A percentile compares a stretch with the other conserved stretches of the same genome.
These are phyloP conservation scores for Termitomyces sp. DNA, from an alignment of 768 basidiomycete species.

Conservation along the genomic window DNA sequence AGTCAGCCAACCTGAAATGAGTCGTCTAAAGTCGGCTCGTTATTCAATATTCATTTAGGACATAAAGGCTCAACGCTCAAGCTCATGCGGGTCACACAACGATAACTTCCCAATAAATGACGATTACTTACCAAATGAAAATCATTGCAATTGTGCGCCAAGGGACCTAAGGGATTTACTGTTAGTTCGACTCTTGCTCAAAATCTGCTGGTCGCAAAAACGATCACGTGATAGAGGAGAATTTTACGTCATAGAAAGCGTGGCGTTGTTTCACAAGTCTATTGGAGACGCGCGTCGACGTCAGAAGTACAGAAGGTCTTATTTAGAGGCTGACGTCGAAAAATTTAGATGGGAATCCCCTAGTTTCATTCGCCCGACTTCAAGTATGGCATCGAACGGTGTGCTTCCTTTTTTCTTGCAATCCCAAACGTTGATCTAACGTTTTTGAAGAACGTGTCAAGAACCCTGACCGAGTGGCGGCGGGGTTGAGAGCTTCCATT, in stretches of 20 bases:
- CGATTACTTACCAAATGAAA: not conserved
- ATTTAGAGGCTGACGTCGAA: slow-evolving; percentile 1
- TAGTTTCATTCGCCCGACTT: not conserved
- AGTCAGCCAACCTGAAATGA: not conserved
- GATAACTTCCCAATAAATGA: not conserved
- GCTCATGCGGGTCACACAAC: not conserved
- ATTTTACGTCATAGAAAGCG: not conserved
- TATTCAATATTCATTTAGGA: not conserved
- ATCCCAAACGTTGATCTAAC: not conserved
- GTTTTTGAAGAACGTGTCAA: slow-evolving; percentile 19
- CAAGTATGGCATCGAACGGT: slow-evolving; percentile 6
- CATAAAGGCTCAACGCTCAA: not conserved
- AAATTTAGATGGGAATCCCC: not conserved
- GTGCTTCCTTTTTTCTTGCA: not conserved
- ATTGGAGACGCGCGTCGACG: slow-evolving; percentile 2
- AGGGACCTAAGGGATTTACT: not conserved
- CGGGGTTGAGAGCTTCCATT: slow-evolving; percentile 50
- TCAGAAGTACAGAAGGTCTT: not conserved
- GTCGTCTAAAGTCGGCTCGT: not conserved
- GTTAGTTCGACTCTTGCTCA: no score
- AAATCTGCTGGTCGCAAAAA: not conserved
- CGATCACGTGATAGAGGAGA: slow-evolving; percentile 10
- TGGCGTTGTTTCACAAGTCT: slow-evolving; percentile 8
- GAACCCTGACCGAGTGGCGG: slow-evolving; percentile 41
- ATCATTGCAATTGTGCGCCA: not conserved